These are phyloP conservation scores for Saccharomycopsis microspora DNA, from an alignment of 805 yeast genomes.

Conservation along the genomic window DNA sequence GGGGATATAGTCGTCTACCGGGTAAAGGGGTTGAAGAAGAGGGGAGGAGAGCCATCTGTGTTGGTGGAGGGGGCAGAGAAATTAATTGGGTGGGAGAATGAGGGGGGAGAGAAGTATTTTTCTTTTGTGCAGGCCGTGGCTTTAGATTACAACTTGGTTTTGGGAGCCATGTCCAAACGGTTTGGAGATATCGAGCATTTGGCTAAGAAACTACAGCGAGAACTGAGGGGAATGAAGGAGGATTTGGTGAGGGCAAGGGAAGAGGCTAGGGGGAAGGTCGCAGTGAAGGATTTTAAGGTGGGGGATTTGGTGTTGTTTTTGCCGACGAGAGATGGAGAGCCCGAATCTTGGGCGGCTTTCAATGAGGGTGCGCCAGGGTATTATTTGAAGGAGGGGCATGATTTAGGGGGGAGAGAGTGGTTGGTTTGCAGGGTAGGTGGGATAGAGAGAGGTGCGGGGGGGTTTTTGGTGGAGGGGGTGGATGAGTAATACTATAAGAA, in stretches of 20 bases:
- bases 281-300: conserved; percentile 52
- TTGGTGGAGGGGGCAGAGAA: conserved; percentile 27
- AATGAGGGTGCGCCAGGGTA: conserved; percentile 82
- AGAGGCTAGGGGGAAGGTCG: conserved; percentile 39
- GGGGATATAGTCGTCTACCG: conserved; percentile 43
- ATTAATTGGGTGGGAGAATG: conserved; percentile 33
- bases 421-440: conserved; percentile 57
- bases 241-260: conserved; percentile 19
- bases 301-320: conserved; percentile 79
- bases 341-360: conserved; percentile 87
- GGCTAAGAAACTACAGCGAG: conserved; percentile 77
- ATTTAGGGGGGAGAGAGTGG: conserved; percentile 50
- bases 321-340: conserved; percentile 51
- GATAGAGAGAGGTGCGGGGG: conserved; percentile 22
- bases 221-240: conserved; percentile 37
- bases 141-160: conserved; percentile 21
- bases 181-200: conserved; percentile 83
- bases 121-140: conserved; percentile 17
- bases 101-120: conserved; percentile 17
- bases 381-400: conserved; percentile 42
- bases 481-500: too few species aligned
- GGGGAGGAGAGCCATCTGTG: conserved; percentile 24
- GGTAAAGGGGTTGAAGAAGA: conserved; percentile 65
- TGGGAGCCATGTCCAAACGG: conserved; percentile 49
- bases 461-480: too few species aligned